A percentile compares a stretch with the other conserved stretches of the same genome.
Evolutionary conservation across 176 grass and related monocot genomes (phyloP).

Genomic region (Carex pumila): DNA sequence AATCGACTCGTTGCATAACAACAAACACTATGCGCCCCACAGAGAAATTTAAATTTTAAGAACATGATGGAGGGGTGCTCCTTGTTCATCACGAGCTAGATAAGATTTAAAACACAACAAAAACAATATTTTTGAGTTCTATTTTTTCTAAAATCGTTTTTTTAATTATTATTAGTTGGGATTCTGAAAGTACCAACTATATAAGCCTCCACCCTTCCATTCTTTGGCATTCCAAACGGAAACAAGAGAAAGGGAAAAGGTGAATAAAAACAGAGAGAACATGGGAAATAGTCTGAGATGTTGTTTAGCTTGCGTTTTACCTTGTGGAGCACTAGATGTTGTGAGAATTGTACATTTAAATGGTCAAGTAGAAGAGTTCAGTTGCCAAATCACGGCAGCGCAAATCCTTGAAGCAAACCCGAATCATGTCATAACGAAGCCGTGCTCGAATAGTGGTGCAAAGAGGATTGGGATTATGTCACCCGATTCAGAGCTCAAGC

Average conservation of each 20-base stretch:
- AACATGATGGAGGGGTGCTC: conserved; percentile 13
- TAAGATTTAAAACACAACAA: conserved; percentile 2
- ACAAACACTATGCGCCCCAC: background rate
- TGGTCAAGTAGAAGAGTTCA: conserved; percentile 80
- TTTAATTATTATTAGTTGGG: background rate
- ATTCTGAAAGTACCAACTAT: conserved; percentile 9
- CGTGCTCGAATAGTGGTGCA: conserved; percentile 45
- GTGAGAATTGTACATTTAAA: conserved; percentile 81
- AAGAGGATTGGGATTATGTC: conserved; percentile 81
- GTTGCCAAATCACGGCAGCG: conserved; percentile 42
- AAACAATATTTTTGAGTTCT: background rate
- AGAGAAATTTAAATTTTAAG: background rate
- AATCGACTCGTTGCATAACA: background rate
- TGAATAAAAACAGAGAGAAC: background rate
- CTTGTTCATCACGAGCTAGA: conserved; percentile 15
- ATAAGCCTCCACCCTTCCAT: background rate
- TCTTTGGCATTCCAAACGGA: background rate
- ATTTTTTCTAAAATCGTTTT: background rate
- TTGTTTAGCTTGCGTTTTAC: conserved; percentile 77
- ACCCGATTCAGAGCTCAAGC: conserved; percentile 73
- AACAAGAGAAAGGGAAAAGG: background rate
- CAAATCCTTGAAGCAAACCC: conserved; percentile 66
- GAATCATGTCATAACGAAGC: conserved; percentile 70
- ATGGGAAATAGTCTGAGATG: conserved; percentile 97
- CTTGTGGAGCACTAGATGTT: conserved; percentile 84